A percentile compares a stretch with the other conserved stretches of the same genome.
Evolutionary conservation across 345 rosid genomes (phyloP).

Genomic region (Fremontodendron californicum): DNA sequence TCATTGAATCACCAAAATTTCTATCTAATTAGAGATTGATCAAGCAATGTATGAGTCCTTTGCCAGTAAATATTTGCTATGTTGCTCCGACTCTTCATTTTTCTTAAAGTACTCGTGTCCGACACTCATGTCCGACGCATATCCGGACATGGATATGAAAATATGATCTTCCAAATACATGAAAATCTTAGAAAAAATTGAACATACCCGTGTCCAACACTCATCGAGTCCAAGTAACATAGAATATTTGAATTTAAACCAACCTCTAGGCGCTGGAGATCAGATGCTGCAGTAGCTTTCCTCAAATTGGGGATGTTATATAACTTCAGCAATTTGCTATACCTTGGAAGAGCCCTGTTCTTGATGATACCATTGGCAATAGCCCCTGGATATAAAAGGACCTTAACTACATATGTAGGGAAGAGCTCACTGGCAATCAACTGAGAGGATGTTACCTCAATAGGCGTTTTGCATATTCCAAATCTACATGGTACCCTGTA

Average conservation of each 20-base stretch:
- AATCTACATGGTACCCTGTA: constrained; percentile 65
- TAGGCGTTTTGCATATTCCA: constrained; percentile 63
- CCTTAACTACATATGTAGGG: constrained; percentile 49
- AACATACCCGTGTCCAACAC: too few species aligned
- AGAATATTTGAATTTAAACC: background rate
- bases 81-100: too few species aligned
- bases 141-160: too few species aligned
- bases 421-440: constrained; percentile 45
- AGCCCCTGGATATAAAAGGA: constrained; percentile 77
- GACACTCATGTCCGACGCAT: too few species aligned
- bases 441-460: constrained; percentile 61
- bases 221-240: too few species aligned
- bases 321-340: constrained; percentile 28
- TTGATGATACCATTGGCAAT: constrained; percentile 37
- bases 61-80: background rate
- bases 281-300: constrained; percentile 25
- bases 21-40: background rate
- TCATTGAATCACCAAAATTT: background rate
- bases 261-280: constrained; percentile 64
- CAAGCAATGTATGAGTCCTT: background rate
- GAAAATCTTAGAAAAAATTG: too few species aligned
- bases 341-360: constrained; percentile 35
- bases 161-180: too few species aligned
- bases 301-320: constrained; percentile 32
- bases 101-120: too few species aligned